Evolutionary conservation across 192 early-diverging fungal genomes (phyloP), one percentile per base, ranked within the genome.

Genomic region (Podila epigama): DNA sequence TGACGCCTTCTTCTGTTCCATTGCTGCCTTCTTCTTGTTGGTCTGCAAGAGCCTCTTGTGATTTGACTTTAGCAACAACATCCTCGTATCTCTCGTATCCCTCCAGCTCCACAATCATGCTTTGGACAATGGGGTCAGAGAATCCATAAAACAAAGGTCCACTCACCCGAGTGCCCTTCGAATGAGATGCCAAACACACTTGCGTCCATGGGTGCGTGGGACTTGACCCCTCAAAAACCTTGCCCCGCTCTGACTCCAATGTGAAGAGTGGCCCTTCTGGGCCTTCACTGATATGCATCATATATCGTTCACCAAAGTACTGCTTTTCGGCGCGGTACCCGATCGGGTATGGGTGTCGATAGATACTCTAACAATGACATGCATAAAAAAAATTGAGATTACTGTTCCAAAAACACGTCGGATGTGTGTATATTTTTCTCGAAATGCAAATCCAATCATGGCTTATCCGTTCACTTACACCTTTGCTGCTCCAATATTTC

Each of bases 81-180:
- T 51, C 63, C 27, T 77, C 73, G 50, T 51, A 77, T 13, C 40
- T 33, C 42, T 80, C 63, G 52, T 86, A 86, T 3, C 79, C 79
- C 3, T 80, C 75, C 35, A 86, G 64, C 12, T 61, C 68, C 39
- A 81, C 75, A 64, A 86, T 81, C 68, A 86, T 64, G 34, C 71
- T 79, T 75, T 84, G 82, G 0, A 83, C 84, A 18, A 86, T 79
- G 11, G 83, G 79, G 34, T 87, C 86, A 12, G 86, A 87, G 39
- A 87, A 87, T 5, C 86, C 86, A 72, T 79, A 85, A 54, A 85
- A 87, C 55, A 87, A 53, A 0, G 86, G 86, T 13, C 86, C 86
- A 56, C 84, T 85, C 22, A 87, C 82, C 53, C 86, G 66, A 2
- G 86, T 87, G 4, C 79, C 81, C 35, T 70, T 77, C 16, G 83